Evolutionary conservation across 495 filamentous ascomycete species (phyloP).

Genomic region (Penicillium pulvis): DNA sequence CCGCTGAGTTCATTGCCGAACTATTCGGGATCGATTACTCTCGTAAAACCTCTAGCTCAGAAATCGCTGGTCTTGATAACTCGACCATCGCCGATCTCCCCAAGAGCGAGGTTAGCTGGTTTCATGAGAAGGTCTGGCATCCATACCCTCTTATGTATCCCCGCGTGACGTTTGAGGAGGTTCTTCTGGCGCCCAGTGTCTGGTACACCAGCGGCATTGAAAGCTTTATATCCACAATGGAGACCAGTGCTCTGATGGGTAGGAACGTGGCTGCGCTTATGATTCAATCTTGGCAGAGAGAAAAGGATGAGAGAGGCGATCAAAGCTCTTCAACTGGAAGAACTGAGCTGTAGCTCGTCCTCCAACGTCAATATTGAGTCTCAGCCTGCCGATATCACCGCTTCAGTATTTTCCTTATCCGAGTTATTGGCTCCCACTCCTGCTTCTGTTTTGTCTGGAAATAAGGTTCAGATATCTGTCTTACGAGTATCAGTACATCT

Average conservation of each 20-base stretch:
- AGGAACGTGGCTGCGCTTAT: slow-evolving; percentile 88
- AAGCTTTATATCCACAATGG: slow-evolving; percentile 96
- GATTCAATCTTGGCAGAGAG: slow-evolving; percentile 62
- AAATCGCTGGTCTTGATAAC: slow-evolving; percentile 16
- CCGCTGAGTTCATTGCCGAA: slow-evolving; percentile 60
- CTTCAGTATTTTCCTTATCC: background rate
- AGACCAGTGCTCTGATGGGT: slow-evolving; percentile 94
- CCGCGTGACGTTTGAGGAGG: slow-evolving; percentile 84
- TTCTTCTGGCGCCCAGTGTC: slow-evolving; percentile 60
- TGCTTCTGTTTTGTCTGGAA: background rate
- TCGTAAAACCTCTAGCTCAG: slow-evolving; percentile 14
- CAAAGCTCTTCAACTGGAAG: slow-evolving; percentile 1
- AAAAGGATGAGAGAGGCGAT: slow-evolving; percentile 25
- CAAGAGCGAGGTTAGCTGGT: slow-evolving; percentile 70
- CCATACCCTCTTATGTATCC: slow-evolving; percentile 84
- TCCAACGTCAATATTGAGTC: background rate
- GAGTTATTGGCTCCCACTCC: background rate
- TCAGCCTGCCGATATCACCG: background rate
- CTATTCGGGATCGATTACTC: slow-evolving; percentile 36
- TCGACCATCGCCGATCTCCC: slow-evolving; percentile 38
- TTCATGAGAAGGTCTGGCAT: slow-evolving; percentile 73
- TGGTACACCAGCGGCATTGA: slow-evolving; percentile 96
- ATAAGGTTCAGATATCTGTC: background rate
- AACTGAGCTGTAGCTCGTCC: slow-evolving; percentile 19
- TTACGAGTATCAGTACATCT: background rate